Evolutionary conservation across 441 rosid species (phyloP), one percentile per base, ranked within the genome.

Genomic region (Aleurites moluccanus): DNA sequence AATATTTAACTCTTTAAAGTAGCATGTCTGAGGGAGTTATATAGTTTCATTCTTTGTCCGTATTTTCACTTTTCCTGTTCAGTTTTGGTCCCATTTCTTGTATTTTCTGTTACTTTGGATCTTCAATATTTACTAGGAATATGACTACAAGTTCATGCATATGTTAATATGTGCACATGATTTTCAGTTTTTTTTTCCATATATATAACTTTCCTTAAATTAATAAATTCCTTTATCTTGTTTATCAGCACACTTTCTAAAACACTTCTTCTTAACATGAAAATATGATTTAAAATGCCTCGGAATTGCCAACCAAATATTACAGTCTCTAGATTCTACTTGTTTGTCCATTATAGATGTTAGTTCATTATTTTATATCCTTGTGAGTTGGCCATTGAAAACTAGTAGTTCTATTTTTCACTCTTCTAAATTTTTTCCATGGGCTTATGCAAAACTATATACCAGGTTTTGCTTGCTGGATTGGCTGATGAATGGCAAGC

Each of bases 401-500:
- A 53, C 40, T 23, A 23, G 8, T 45, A 18, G 35, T 18, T 20
- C 2, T 62, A 25, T 13, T 59, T 15, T 63, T 35, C 44, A 38
- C 25, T 16, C 6, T 20, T 59, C 9, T 60, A 56, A 20, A 11
- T 71, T 66, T 60, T 73, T 44, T 64, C 56, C 50, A 75, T 77
- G 67, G 62, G 61, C 28, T 55, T 30, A 73, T 80, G 47, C 42
- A 69, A 14, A 71, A 75, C 61, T 45, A 68, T 70, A 18, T 76
- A 38, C 73, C 87, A 95, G 99, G 92, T 91, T 81, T 83, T 95
- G 85, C 88, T 92, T 63, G 64, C 85, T 85, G 98, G 93, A 78
- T 84, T 95, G 76, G 86, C 94, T 81, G 90, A 91, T 79, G 77
- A 85, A 75, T 95, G 99, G 99, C 92, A 97, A 70, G 99, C 99